Base-by-base conservation (phyloP, 2,329 filamentous ascomycete genomes). In the Nannizzia gypsea region DNA sequence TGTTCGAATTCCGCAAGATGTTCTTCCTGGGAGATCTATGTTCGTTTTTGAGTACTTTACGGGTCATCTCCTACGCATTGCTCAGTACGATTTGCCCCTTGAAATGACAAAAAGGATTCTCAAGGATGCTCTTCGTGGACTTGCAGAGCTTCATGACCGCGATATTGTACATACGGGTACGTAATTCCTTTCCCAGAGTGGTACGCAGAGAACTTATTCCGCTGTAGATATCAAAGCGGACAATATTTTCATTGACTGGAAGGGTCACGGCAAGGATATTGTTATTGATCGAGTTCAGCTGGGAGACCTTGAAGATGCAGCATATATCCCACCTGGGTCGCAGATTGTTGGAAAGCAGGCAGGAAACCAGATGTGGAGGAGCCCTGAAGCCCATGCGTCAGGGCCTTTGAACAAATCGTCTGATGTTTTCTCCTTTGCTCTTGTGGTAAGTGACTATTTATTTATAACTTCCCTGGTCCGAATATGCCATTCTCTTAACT, bases 21-120 rank as follows among this genome's bases (percentile, higher is more conserved):
- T 72, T 50, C 69, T 78, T 62, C 75, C 76, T 5, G 71, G 76
- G 22, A 68, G 74, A 62, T 73, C 71, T 26, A 75, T 78, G 69
- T 78, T n/a, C 62, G 73, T 77, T 63, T 78, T 76, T 59, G 71
- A 73, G 60, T 77, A 77, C 66, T 67, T 77, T 59, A 71, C 68
- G 5, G 74, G 74, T 57, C 67, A 78, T 67, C 69, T 78, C 24
- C 70, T 78, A 61, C 69, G 68, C 62, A 71, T 78, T 61, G 72
- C 67, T 58, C 73, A 74, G 63, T 73, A 73, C 62, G 68, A 73
- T 36, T 58, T 76, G 15, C 66, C 72, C 9, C 60, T 73, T 38
- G 56, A 66, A 24, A 63, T 69, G 11, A 71, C 70, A 55, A 78
- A 76, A 66, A 34, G 68, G 52, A 72, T 77, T 42, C 67, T 78